phyloP scores from a whole-genome alignment of 2,329 filamentous ascomycete genomes.

The Colletotrichum sp. region DNA sequence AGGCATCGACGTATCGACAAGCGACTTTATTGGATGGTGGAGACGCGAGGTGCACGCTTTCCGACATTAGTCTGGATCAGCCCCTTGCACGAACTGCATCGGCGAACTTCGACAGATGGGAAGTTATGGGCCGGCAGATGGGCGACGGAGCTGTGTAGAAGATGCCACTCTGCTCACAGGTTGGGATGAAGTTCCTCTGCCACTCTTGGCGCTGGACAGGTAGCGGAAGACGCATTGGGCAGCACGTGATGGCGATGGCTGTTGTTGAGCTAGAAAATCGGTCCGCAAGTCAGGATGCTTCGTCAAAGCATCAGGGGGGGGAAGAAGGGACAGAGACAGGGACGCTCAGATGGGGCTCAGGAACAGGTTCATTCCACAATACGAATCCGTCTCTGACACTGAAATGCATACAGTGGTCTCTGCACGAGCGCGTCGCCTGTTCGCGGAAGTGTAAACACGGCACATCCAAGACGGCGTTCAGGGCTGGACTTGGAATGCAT shows the following conservation, averaged over 20 bases:
- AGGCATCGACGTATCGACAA: constrained; percentile 75
- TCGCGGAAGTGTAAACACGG: constrained; percentile 1
- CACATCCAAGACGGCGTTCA: background rate
- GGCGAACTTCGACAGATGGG: background rate
- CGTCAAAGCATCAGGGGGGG: background rate
- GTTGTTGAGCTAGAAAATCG: background rate
- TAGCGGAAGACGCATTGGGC: background rate
- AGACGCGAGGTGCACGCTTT: constrained; percentile 66
- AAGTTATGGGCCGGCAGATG: background rate
- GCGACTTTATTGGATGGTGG: constrained; percentile 86
- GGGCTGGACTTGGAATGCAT: background rate
- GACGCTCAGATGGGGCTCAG: background rate
- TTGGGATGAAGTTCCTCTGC: background rate
- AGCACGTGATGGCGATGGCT: background rate
- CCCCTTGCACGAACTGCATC: background rate
- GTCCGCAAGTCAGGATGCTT: background rate
- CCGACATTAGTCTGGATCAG: constrained; percentile 46
- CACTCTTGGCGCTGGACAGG: background rate
- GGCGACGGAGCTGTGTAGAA: background rate
- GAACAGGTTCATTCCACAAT: constrained; percentile 1
- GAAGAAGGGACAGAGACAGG: background rate
- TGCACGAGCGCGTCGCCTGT: background rate
- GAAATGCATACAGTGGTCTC: background rate
- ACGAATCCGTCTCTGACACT: background rate
- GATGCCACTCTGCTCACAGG: background rate